Conservation (phyloP, 1,284 basidiomycete species). For the Crucibulum parvulum region DNA sequence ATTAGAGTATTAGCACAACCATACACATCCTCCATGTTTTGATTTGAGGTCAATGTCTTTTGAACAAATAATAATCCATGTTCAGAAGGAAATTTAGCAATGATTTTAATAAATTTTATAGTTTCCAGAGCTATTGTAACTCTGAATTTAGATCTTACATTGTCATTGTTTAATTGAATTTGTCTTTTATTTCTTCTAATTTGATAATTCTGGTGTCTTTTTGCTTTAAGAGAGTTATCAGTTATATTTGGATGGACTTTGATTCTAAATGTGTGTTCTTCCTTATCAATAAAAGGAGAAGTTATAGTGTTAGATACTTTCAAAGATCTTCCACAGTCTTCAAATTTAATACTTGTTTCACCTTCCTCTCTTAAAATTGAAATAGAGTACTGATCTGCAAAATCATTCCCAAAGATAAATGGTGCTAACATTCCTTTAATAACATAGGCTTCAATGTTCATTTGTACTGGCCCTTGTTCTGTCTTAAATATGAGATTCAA, state of each 20-base stretch:
- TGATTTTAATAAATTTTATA: constrained; percentile 12
- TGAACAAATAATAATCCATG: neutral
- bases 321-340: constrained; percentile 7
- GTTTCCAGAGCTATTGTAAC: neutral
- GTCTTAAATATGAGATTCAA: constrained; percentile 29
- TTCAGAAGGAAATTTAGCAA: neutral
- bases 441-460: constrained; percentile 36
- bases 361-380: constrained; percentile 26
- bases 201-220: neutral
- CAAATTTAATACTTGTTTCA: constrained; percentile 25
- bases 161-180: neutral
- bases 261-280: neutral
- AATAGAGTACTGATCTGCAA: constrained; percentile 33
- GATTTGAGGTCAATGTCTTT: neutral
- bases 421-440: constrained; percentile 10
- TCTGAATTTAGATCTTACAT: neutral
- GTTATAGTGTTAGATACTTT: neutral
- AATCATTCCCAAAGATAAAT: constrained; percentile 16
- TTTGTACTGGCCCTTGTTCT: constrained; percentile 21
- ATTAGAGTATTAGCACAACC: neutral
- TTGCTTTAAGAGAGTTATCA: neutral
- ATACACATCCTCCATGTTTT: neutral
- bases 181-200: neutral
- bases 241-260: neutral
- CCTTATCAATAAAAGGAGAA: neutral